These are phyloP conservation scores for Pyracantha coccinea DNA, from an alignment of 331 rosid species.

Conservation along the genomic window DNA sequence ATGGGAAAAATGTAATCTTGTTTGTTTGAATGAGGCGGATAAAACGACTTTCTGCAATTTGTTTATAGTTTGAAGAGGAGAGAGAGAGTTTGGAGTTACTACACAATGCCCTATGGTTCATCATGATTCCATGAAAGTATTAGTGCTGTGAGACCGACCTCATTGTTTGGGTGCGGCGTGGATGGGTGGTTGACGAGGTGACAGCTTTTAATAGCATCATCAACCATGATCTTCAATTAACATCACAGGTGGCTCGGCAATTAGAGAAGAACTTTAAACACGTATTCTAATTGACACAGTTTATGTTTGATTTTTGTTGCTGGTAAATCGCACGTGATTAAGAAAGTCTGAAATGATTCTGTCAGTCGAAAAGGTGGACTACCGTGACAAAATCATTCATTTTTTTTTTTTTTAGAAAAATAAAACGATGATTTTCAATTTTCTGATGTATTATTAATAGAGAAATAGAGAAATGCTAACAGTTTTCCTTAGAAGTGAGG, in stretches of 20 bases:
- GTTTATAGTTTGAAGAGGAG: neutral
- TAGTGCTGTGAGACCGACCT: neutral
- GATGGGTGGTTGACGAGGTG: neutral
- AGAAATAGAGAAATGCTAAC: too few relatives aligned
- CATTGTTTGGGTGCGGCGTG: neutral
- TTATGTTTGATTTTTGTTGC: accelerated
- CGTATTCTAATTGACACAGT: accelerated
- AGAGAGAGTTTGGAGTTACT: neutral
- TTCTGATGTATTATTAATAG: neutral
- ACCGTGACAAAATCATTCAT: accelerated
- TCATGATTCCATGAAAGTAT: neutral
- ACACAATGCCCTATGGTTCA: neutral
- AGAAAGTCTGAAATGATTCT: accelerated
- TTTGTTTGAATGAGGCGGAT: neutral
- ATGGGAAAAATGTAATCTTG: neutral
- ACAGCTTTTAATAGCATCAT: neutral
- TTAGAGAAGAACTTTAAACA: accelerated
- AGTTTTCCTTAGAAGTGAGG: too few relatives aligned
- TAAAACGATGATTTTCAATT: neutral
- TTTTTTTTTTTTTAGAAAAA: too few relatives aligned
- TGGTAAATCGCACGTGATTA: too few relatives aligned
- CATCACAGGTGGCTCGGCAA: accelerated
- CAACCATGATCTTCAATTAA: neutral
- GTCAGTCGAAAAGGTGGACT: too few relatives aligned
- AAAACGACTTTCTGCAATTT: neutral